Base-by-base conservation (phyloP, 345 rosid species). In the Lepidium sativum region DNA sequence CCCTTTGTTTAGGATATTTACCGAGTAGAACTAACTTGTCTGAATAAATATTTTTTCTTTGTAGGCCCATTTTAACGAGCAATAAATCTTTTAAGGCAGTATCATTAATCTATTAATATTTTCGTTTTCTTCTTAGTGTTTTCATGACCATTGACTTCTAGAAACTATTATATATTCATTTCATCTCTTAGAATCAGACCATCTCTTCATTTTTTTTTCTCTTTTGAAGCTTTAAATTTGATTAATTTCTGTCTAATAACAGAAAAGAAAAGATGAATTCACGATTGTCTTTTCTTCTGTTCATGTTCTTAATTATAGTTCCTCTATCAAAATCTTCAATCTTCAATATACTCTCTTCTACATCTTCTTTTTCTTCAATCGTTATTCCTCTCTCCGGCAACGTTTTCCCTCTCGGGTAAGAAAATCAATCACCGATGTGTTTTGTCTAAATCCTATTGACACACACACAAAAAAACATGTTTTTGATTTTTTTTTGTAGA, bases 321-420 rank as follows among this genome's bases (percentile, higher is more conserved):
- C 50, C 65, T 38, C n/a, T 34, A 47, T 47, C 54, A 18, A 21
- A 62, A 34, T 32, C 35, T 6, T 52, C 67, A 0, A 41, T 60
- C 60, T 68, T 59, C 52, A 20, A 68, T 47, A 40, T 4, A 11
- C 21, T 33, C 16, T 15, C 67, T 52, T 14, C 61, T 9, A 70
- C 33, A 0, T 44, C 68, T 54, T 56, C 51, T 54, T 70, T 48
- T 55, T 77, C 87, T 45, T 78, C 96, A 56, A 34, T 79, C 59
- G 76, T 86, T 17, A 68, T 88, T n/a, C 84, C 82, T 21, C 40
- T 88, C 50, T 43, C 76, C 39, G 96, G 98, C 11, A 88, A 85
- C 62, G 87, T 88, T 67, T 92, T 82, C 70, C 98, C 98, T 66
- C 86, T 82, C 44, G 98, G 98, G 95, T 92, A 76, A 52, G 33